Conservation (phyloP, 1,284 basidiomycete species). For the Malassezia vespertilionis region DNA sequence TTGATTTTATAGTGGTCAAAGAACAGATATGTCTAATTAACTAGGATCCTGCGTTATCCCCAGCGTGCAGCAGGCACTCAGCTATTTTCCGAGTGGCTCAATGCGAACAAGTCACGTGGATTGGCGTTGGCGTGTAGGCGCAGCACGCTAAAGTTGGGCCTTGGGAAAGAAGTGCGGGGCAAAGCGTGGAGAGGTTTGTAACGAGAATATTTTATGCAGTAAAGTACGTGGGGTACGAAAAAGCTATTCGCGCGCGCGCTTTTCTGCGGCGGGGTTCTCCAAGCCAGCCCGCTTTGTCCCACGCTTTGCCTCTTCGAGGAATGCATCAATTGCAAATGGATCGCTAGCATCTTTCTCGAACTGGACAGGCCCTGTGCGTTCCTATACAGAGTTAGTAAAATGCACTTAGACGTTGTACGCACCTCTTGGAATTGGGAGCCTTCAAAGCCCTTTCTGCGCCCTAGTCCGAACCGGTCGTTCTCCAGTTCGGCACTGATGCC, state of each 20-base stretch:
- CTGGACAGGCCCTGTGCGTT: constrained; percentile 69
- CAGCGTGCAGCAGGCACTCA: too few relatives aligned
- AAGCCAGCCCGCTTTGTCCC: constrained; percentile 58
- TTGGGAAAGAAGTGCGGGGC: too few relatives aligned
- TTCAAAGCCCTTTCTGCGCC: constrained; percentile 69
- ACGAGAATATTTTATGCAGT: background rate
- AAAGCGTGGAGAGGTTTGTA: too few relatives aligned
- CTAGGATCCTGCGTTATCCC: too few relatives aligned
- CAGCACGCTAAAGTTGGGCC: too few relatives aligned
- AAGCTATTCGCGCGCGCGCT: constrained; percentile 5
- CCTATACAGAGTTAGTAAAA: too few relatives aligned
- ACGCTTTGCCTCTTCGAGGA: constrained; percentile 89
- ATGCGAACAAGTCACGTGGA: too few relatives aligned
- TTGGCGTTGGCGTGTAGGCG: too few relatives aligned
- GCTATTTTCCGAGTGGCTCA: too few relatives aligned
- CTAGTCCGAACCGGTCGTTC: constrained; percentile 87
- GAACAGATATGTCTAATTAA: too few relatives aligned
- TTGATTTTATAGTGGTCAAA: too few relatives aligned
- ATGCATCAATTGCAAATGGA: constrained; percentile 95
- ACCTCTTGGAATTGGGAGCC: constrained; percentile 71
- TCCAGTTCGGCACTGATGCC: constrained; percentile 77
- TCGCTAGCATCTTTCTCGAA: constrained; percentile 94
- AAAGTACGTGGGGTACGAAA: background rate
- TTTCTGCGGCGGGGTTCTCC: constrained; percentile 7
- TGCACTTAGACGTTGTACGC: constrained; percentile 1